These are phyloP conservation scores for Phytophthora fragariaefolia DNA, from an alignment of 352 stramenopile species.

Conservation along the genomic window DNA sequence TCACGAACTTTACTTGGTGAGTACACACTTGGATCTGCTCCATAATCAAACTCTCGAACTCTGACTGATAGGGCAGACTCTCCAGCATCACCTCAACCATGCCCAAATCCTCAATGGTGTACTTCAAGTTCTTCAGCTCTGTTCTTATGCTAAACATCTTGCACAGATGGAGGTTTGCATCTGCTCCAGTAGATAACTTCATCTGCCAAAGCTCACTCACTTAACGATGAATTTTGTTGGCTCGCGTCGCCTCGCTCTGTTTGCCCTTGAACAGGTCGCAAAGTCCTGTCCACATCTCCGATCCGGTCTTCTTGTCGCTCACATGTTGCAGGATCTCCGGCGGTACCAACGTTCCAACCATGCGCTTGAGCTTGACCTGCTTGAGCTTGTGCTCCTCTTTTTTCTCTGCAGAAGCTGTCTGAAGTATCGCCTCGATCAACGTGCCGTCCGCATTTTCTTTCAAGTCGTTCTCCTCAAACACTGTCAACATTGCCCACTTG, in stretches of 20 bases:
- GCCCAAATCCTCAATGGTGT: background rate
- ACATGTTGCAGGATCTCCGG: conserved; percentile 8
- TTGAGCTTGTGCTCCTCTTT: too few species aligned
- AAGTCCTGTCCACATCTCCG: background rate
- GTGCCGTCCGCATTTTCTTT: background rate
- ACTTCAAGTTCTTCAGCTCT: background rate
- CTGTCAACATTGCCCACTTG: background rate
- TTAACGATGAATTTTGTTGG: background rate
- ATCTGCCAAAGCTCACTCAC: background rate
- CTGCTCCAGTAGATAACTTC: background rate
- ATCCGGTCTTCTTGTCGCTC: background rate
- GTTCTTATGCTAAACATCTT: background rate
- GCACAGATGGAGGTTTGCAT: background rate
- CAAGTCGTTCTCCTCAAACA: background rate
- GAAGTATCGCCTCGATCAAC: too few species aligned
- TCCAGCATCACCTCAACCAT: background rate
- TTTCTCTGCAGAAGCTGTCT: too few species aligned
- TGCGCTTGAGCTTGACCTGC: too few species aligned
- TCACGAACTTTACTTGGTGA: too few species aligned
- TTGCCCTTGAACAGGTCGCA: background rate
- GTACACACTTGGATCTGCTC: too few species aligned
- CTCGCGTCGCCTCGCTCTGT: background rate
- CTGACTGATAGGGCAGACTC: background rate
- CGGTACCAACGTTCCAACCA: too few species aligned
- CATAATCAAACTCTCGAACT: too few species aligned